Base-by-base conservation (phyloP, 1,139 yeast species). In the Diutina siamensis region DNA sequence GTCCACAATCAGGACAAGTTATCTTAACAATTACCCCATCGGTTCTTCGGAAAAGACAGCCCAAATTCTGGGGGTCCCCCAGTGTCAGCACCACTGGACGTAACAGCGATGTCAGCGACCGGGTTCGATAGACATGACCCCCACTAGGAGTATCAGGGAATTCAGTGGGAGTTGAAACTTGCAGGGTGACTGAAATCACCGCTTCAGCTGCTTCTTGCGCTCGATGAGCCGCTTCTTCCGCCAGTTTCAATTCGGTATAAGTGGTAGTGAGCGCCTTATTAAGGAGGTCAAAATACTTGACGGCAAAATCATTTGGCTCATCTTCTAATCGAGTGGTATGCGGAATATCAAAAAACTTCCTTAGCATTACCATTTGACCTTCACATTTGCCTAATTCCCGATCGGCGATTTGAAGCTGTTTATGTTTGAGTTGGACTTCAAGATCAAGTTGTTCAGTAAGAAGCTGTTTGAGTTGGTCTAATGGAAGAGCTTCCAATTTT, bases 21-120 rank as follows among this genome's bases (percentile, higher is more conserved):
- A 84, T 67, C 46, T 79, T 68, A 7, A 83, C 88, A 25, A 82
- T 63, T 0, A 82, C 69, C 1, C 92, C 89, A 58, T 84, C 94
- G 3, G 83, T 74, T 49, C 94, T 64, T 48, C 83, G 69, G 56
- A 80, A 81, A 5, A 83, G 68, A 54, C 94, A 83, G 8, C 76
- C 76, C 44, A 72, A 55, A 44, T 72, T 61, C 47, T 55, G 52
- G 53, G 59, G 50, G 49, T 58, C 50, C 19, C 49, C 40, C 40
- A 50, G 46, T 28, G 53, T 45, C 50, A 55, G 49, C 17, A 51
- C 47, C 3, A 62, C 57, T 0, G 78, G 78, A 44, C 78, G 57
- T 38, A 74, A 58, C 3, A 76, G 68, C 4, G 77, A 70, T 0
- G 78, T 71, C 10, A 76, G 72, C 13, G 77, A 71, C 49, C 78